Conservation (phyloP, 305 asterid genomes). For the Caryopteris hybrid region DNA sequence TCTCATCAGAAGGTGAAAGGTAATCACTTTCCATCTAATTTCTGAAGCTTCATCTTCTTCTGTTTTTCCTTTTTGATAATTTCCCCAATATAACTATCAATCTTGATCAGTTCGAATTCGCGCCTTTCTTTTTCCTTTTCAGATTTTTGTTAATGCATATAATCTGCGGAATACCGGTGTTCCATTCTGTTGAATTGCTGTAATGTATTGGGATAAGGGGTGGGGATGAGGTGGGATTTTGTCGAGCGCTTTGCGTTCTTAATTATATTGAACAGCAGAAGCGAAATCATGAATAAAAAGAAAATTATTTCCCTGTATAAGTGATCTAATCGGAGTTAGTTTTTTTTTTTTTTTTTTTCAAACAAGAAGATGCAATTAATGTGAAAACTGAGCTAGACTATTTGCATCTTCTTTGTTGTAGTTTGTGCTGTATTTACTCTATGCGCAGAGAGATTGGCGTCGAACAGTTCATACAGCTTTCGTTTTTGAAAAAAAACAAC, state of each 20-base stretch:
- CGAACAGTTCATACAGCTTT: neutral
- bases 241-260: neutral
- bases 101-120: conserved; percentile 7
- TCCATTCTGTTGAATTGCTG: neutral
- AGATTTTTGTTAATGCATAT: neutral
- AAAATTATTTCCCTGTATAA: neutral
- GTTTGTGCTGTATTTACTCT: neutral
- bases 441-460: neutral
- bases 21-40: neutral
- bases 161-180: neutral
- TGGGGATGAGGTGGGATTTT: neutral
- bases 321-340: neutral
- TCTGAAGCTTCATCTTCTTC: too few relatives aligned
- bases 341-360: too few relatives aligned
- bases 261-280: too few relatives aligned
- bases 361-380: too few relatives aligned
- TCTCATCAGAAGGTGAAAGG: too few relatives aligned
- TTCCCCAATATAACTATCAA: too few relatives aligned
- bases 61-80: too few relatives aligned
- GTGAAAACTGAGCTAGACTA: neutral
- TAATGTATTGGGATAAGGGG: neutral
- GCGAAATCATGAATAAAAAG: too few relatives aligned
- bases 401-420: neutral
- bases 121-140: neutral
- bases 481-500: neutral